Percentiles rank a stretch among this genome's conserved stretches.
Conservation (phyloP, 352 stramenopile genomes). For the Phytophthora meadii region DNA sequence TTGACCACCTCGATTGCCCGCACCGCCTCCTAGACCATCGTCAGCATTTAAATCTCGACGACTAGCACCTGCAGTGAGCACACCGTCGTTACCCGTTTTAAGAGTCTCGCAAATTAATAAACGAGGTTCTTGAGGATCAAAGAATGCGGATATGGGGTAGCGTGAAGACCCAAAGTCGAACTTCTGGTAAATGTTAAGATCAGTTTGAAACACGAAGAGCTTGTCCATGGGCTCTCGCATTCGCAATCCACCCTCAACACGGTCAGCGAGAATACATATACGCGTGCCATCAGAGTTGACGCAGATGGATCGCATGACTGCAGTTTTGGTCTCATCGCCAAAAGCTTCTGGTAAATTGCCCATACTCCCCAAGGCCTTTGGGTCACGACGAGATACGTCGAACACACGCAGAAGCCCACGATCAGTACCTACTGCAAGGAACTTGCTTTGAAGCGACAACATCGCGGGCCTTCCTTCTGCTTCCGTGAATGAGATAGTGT, state of each 20-base stretch:
- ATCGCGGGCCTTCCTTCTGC: conserved; percentile 84
- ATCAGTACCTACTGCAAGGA: conserved; percentile 90
- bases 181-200: conserved; percentile 90
- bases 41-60: conserved; percentile 33
- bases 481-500: conserved; percentile 91
- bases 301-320: conserved; percentile 69
- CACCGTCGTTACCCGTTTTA: conserved; percentile 50
- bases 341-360: conserved; percentile 71
- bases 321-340: conserved; percentile 59
- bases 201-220: conserved; percentile 91
- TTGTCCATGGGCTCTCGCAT: conserved; percentile 89
- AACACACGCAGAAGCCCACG: conserved; percentile 88
- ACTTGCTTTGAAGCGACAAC: conserved; percentile 91
- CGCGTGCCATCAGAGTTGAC: conserved; percentile 92
- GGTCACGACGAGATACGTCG: conserved; percentile 84
- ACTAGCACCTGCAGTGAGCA: conserved; percentile 7
- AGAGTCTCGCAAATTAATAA: conserved; percentile 88
- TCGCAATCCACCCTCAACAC: conserved; percentile 72
- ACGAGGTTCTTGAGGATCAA: conserved; percentile 89
- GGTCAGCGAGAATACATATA: conserved; percentile 89
- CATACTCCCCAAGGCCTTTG: conserved; percentile 89
- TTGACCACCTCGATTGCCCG: conserved; percentile 29
- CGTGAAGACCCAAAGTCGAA: conserved; percentile 88
- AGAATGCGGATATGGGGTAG: conserved; percentile 88
- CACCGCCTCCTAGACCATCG: conserved; percentile 14